Conservation (phyloP, 768 basidiomycete species). For the Lentinus brumalis region DNA sequence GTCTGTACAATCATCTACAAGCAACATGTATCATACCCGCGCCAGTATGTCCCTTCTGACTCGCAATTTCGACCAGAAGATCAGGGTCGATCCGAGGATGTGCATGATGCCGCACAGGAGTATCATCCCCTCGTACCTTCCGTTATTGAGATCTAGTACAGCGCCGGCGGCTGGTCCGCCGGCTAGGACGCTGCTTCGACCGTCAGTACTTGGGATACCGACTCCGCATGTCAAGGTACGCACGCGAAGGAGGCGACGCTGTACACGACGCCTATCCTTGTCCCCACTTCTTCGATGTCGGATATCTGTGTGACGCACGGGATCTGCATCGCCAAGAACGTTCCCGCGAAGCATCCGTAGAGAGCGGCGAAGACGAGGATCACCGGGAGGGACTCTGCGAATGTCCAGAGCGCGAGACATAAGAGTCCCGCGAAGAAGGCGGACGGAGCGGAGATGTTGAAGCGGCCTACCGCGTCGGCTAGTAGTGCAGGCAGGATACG, state of each 20-base stretch:
- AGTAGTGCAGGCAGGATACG: conserved; percentile 31
- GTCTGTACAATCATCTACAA: no score
- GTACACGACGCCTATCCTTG: conserved; percentile 64
- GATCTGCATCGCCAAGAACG: conserved; percentile 20
- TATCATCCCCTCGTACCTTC: conserved; percentile 51
- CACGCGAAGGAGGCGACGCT: conserved; percentile 68
- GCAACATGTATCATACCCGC: conserved; percentile 4
- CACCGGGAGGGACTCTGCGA: conserved; percentile 23
- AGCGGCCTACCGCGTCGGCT: conserved; percentile 30
- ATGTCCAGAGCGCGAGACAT: conserved; percentile 30
- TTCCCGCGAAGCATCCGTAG: conserved; percentile 32
- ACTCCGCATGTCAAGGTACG: conserved; percentile 27
- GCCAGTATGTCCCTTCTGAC: conserved; percentile 3
- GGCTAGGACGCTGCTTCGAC: conserved; percentile 49
- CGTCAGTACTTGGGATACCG: background rate
- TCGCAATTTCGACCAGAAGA: conserved; percentile 41
- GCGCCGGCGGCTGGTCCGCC: conserved; percentile 65
- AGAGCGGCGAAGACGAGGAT: conserved; percentile 30
- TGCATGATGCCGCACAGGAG: conserved; percentile 59
- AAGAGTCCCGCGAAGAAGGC: conserved; percentile 27
- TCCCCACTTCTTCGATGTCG: conserved; percentile 57
- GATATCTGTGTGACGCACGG: conserved; percentile 49
- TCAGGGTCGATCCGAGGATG: conserved; percentile 57
- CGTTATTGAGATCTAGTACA: conserved; percentile 48
- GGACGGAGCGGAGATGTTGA: conserved; percentile 29